Evolutionary conservation across 257 asterid species (phyloP).

Genomic region (Catharanthus roseus): DNA sequence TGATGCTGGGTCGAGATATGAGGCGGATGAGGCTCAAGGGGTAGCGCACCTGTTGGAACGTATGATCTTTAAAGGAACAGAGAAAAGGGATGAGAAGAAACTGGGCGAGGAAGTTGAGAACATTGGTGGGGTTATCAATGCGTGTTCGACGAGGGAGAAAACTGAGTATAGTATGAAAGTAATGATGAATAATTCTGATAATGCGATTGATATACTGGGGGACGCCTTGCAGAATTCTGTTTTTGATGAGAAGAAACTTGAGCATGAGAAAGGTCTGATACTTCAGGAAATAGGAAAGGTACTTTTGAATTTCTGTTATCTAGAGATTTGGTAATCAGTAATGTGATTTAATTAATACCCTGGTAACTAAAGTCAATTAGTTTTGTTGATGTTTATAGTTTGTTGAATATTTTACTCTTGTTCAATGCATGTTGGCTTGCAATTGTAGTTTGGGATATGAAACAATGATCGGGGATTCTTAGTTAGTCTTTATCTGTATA

Average conservation of each 20-base stretch:
- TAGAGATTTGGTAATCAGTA: background rate
- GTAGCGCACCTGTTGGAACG: slow-evolving; percentile 91
- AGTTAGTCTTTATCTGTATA: background rate
- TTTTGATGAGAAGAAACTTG: slow-evolving; percentile 55
- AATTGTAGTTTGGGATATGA: background rate
- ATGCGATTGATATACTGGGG: slow-evolving; percentile 62
- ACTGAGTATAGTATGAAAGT: slow-evolving; percentile 80
- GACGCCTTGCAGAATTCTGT: slow-evolving; percentile 81
- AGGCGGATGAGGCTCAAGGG: slow-evolving; percentile 67
- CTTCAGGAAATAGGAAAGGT: slow-evolving; percentile 97
- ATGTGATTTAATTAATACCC: background rate
- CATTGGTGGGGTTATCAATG: slow-evolving; percentile 92
- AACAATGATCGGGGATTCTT: background rate
- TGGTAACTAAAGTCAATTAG: background rate
- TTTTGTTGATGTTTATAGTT: background rate
- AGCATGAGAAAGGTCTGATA: slow-evolving; percentile 75
- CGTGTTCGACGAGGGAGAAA: slow-evolving; percentile 86
- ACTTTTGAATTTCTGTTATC: background rate
- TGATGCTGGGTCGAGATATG: slow-evolving; percentile 91
- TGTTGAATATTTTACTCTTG: background rate
- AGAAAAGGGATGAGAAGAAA: slow-evolving; percentile 50
- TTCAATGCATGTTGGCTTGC: background rate
- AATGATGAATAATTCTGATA: slow-evolving; percentile 52
- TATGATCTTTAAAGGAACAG: slow-evolving; percentile 91
- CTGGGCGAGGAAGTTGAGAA: slow-evolving; percentile 95